Percentiles rank a stretch among this genome's conserved stretches.
phyloP scores from a whole-genome alignment of 129 eudicot species.

The Centaurea solstitialis region DNA sequence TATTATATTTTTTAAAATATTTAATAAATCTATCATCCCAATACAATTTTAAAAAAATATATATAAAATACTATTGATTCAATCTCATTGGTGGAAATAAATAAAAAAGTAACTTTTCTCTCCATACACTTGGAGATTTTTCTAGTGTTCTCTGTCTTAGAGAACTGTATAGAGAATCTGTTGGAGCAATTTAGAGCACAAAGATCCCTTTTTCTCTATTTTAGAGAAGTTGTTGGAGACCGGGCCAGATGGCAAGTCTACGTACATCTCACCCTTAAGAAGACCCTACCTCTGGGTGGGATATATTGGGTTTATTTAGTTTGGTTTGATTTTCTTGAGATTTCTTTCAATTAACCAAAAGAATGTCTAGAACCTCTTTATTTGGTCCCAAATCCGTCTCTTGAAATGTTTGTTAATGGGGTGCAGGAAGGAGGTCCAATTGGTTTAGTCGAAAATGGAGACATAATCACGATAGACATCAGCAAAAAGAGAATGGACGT shows the following conservation, averaged over 20 bases:
- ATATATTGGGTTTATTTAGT: not conserved
- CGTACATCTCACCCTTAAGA: not conserved
- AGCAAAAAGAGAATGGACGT: conserved; percentile 82
- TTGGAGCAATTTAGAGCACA: too few relatives aligned
- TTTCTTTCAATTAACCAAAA: not conserved
- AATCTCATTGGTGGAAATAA: too few relatives aligned
- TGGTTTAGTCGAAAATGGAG: conserved; percentile 82
- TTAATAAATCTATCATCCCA: too few relatives aligned
- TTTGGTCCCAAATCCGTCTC: not conserved
- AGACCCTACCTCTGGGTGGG: not conserved
- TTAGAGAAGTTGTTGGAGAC: not conserved
- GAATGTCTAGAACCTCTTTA: not conserved
- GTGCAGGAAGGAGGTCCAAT: conserved; percentile 97
- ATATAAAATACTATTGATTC: too few relatives aligned
- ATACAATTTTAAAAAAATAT: too few relatives aligned
- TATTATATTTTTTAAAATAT: too few relatives aligned
- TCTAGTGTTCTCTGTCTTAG: too few relatives aligned
- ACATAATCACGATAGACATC: conserved; percentile 76
- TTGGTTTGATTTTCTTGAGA: not conserved
- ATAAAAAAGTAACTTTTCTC: too few relatives aligned
- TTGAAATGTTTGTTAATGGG: not conserved
- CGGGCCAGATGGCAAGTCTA: not conserved
- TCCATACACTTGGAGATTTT: too few relatives aligned
- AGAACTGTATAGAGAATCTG: too few relatives aligned
- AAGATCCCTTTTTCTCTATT: too few relatives aligned